Conservation (phyloP, 352 stramenopile species). For the Saprolegnia diclina region DNA sequence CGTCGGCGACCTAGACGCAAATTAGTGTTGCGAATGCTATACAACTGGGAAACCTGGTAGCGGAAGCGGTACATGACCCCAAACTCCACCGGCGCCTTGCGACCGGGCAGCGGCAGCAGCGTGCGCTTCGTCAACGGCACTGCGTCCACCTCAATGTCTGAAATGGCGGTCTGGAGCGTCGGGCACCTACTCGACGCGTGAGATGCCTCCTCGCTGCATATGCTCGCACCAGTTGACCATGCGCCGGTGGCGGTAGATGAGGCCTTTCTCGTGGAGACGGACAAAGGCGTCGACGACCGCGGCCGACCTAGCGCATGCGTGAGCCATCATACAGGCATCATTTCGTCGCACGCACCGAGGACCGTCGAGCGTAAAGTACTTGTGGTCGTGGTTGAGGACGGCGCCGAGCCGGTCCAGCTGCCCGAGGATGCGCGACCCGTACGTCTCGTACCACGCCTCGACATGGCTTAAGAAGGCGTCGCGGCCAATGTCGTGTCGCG, state of each 20-base stretch:
- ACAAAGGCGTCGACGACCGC: slow-evolving; percentile 98
- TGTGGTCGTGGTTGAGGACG: slow-evolving; percentile 95
- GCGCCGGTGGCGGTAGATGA: slow-evolving; percentile 97
- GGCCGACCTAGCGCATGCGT: slow-evolving; percentile 43
- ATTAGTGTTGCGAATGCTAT: slow-evolving; percentile 56
- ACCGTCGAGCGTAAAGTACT: slow-evolving; percentile 99
- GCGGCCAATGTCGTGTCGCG: slow-evolving; percentile 83
- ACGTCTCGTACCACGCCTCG: slow-evolving; percentile 96
- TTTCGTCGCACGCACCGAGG: slow-evolving; percentile 57
- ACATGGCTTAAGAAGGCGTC: slow-evolving; percentile 93
- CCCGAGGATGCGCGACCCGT: slow-evolving; percentile 80
- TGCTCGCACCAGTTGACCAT: slow-evolving; percentile 99
- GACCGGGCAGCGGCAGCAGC: slow-evolving; percentile 93
- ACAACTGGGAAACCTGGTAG: slow-evolving; percentile 91
- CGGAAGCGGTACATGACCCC: slow-evolving; percentile 96
- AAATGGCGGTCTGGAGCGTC: slow-evolving; percentile 94
- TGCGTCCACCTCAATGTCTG: slow-evolving; percentile 98
- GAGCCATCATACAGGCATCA: neutral
- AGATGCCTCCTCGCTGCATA: neutral
- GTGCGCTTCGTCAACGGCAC: slow-evolving; percentile 97
- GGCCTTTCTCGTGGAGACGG: slow-evolving; percentile 83
- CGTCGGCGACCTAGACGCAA: slow-evolving; percentile 48
- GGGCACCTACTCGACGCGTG: neutral
- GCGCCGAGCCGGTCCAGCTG: slow-evolving; percentile 89
- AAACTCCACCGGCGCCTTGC: slow-evolving; percentile 96